phyloP scores from a whole-genome alignment of 2,329 filamentous ascomycete species.

The Alternaria sp. region DNA sequence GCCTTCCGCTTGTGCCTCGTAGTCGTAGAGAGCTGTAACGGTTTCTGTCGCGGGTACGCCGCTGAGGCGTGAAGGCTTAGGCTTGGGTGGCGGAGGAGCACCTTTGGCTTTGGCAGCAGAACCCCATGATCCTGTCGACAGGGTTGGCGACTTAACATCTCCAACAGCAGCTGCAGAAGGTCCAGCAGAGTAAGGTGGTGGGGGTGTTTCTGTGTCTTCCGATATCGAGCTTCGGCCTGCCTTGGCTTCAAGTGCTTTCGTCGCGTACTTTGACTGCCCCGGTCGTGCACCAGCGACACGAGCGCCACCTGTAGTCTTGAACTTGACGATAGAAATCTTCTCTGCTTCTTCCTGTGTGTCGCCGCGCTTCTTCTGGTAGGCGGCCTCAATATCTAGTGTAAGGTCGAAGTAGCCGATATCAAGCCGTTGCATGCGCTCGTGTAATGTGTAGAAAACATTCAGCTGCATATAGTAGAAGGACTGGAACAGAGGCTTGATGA shows the following conservation, averaged over 20 bases:
- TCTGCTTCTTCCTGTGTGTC: conserved; percentile 88
- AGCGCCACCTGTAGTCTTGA: conserved; percentile 80
- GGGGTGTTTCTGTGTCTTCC: conserved; percentile 46
- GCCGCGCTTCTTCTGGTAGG: conserved; percentile 87
- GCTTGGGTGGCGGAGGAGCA: conserved; percentile 61
- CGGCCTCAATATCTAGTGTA: conserved; percentile 87
- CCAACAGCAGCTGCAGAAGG: conserved; percentile 26
- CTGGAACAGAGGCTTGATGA: conserved; percentile 96
- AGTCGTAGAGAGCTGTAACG: conserved; percentile 93
- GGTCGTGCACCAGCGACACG: conserved; percentile 45
- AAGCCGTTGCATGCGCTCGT: conserved; percentile 96
- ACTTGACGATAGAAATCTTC: conserved; percentile 83
- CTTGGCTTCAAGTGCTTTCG: conserved; percentile 51
- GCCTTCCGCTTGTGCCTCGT: conserved; percentile 92
- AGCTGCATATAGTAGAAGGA: conserved; percentile 99
- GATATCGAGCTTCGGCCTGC: conserved; percentile 42
- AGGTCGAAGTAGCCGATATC: conserved; percentile 99
- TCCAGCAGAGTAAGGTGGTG: conserved; percentile 52
- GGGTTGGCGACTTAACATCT: conserved; percentile 37
- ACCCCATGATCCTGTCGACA: conserved; percentile 52
- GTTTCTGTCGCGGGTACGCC: conserved; percentile 73
- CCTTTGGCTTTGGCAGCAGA: conserved; percentile 58
- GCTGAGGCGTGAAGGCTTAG: conserved; percentile 75
- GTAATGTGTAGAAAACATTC: conserved; percentile 98
- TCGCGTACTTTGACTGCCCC: conserved; percentile 49